Evolutionary conservation across 352 stramenopile species (phyloP).

Genomic region (Phytophthora niederhauseri): DNA sequence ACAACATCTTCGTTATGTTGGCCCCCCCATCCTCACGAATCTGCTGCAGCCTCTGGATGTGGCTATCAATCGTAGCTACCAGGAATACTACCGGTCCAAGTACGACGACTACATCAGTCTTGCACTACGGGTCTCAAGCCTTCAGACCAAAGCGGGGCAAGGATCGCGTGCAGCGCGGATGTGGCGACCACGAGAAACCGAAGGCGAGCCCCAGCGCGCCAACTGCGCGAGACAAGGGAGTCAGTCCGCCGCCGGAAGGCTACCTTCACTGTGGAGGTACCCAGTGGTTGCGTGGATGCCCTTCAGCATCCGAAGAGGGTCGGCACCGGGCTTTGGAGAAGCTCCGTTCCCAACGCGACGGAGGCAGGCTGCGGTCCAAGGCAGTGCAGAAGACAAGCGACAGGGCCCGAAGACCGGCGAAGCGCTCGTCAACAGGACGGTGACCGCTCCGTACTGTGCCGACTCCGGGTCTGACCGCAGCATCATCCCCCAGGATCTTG

Average conservation of each 20-base stretch:
- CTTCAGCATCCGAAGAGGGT: not conserved
- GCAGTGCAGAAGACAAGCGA: not conserved
- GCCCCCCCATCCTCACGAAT: slow-evolving; percentile 7
- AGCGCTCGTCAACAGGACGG: slow-evolving; percentile 4
- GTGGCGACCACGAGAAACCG: not conserved
- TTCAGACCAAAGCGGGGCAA: slow-evolving; percentile 11
- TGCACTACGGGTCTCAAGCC: not conserved
- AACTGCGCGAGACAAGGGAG: not conserved
- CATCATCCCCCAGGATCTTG: slow-evolving; percentile 4
- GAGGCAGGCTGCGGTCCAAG: not conserved
- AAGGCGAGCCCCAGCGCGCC: not conserved
- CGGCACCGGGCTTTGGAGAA: not conserved
- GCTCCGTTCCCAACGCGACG: not conserved
- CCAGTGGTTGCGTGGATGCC: slow-evolving; percentile 3
- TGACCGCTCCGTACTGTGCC: not conserved
- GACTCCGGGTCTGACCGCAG: slow-evolving; percentile 1
- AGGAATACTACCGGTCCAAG: slow-evolving; percentile 18
- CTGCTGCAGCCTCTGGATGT: slow-evolving; percentile 14
- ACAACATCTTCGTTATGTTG: too few species aligned
- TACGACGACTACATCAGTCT: slow-evolving; percentile 10
- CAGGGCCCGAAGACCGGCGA: not conserved
- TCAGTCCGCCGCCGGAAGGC: not conserved
- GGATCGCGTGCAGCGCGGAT: not conserved
- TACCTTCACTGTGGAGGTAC: not conserved
- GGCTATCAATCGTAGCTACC: slow-evolving; percentile 15